Evolutionary conservation across 768 basidiomycete species (phyloP).

Genomic region (Lentinula edodes): DNA sequence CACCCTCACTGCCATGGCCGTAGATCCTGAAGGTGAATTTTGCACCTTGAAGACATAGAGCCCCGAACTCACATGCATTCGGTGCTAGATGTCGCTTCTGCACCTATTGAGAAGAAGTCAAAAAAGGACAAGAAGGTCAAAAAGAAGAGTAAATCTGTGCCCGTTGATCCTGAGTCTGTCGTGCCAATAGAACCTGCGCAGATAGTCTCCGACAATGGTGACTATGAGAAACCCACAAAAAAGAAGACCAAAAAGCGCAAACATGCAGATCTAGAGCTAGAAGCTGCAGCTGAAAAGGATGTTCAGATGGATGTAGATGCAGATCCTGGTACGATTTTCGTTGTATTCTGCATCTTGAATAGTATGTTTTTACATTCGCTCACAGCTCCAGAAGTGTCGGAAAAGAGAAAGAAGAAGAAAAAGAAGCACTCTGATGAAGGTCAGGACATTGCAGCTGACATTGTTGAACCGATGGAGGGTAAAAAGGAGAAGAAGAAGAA

Average conservation of each 20-base stretch:
- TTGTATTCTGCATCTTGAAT: neutral
- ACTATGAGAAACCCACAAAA: neutral
- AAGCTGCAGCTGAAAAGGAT: neutral
- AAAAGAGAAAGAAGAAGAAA: conserved; percentile 20
- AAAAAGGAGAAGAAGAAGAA: conserved; percentile 41
- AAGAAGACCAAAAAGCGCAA: conserved; percentile 21
- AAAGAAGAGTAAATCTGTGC: conserved; percentile 3
- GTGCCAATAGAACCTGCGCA: neutral
- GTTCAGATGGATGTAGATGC: neutral
- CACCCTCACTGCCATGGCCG: neutral
- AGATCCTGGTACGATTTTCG: neutral
- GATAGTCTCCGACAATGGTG: neutral
- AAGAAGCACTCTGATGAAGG: conserved; percentile 7
- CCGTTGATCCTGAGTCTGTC: neutral
- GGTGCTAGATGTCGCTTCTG: neutral
- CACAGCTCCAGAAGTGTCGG: neutral
- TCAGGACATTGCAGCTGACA: neutral
- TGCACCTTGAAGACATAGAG: neutral
- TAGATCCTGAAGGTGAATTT: neutral
- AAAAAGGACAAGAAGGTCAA: conserved; percentile 4
- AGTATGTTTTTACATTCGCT: too few relatives aligned
- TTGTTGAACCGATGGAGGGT: conserved; percentile 17
- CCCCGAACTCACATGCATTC: neutral
- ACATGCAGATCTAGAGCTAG: conserved; percentile 7
- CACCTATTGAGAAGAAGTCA: neutral